A percentile compares a stretch with the other conserved stretches of the same genome.
Conservation (phyloP, 768 basidiomycete species). For the Lyophyllum decastes region DNA sequence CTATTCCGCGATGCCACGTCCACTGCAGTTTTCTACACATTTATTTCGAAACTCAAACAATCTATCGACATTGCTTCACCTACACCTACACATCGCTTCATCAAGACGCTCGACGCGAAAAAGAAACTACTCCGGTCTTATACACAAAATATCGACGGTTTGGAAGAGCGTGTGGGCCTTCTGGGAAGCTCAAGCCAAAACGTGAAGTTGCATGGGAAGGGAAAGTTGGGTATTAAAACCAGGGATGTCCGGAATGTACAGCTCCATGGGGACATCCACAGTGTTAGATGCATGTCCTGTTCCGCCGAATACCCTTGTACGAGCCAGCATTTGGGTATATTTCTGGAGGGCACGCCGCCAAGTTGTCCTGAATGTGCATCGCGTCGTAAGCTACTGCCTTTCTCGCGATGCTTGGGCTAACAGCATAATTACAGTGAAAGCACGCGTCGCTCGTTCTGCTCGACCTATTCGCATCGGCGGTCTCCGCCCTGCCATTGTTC, state of each 20-base stretch:
- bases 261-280: slow-evolving; percentile 91
- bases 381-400: slow-evolving; percentile 62
- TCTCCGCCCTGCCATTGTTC: slow-evolving; percentile 91
- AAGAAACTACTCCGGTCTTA: slow-evolving; percentile 87
- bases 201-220: slow-evolving; percentile 54
- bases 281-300: slow-evolving; percentile 87
- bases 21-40: slow-evolving; percentile 90
- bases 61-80: slow-evolving; percentile 81
- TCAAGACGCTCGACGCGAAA: slow-evolving; percentile 80
- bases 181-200: slow-evolving; percentile 62
- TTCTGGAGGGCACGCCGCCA: slow-evolving; percentile 72
- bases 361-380: slow-evolving; percentile 84
- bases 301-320: slow-evolving; percentile 75
- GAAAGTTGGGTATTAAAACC: slow-evolving; percentile 65
- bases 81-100: slow-evolving; percentile 85
- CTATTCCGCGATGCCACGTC: slow-evolving; percentile 86
- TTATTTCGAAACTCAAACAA: slow-evolving; percentile 87
- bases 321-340: slow-evolving; percentile 60
- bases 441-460: slow-evolving; percentile 80
- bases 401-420: slow-evolving; percentile 3
- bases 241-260: slow-evolving; percentile 88
- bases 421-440: slow-evolving; percentile 49
- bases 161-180: slow-evolving; percentile 83
- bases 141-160: slow-evolving; percentile 97
- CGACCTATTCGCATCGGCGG: slow-evolving; percentile 77